Evolutionary conservation across 1,139 yeast genomes (phyloP), one percentile per base, ranked within the genome.

Genomic region (Pneumocystis canis): DNA sequence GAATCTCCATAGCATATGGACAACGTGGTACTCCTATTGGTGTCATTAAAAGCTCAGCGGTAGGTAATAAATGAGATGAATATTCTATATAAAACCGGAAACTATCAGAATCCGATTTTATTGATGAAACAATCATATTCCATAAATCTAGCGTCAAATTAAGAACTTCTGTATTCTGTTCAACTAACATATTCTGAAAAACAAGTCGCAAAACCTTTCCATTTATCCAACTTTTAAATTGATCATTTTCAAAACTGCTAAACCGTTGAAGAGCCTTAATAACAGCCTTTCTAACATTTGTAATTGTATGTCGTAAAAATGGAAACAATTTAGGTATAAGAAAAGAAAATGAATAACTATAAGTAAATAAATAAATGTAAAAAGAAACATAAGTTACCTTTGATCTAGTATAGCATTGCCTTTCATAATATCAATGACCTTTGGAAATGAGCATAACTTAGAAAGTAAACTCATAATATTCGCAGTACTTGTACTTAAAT

Each of bases 381-480:
- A n/a, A 11, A 62, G 14, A 33, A 47, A 40, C 5, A 25, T 25
- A 25, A 32, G n/a, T 25, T 39, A 59, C 20, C 60, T 58, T 20
- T 65, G 60, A 62, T 78, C 74, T 18, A 74, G 73, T 1, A 73
- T 70, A 0, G 92, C 86, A 67, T 83, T 83, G 39, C 77, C 76
- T 67, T 85, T 77, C 79, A 92, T 82, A 33, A 85, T 80, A 35
- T 81, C 83, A 60, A 90, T 77, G 3, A 90, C 96, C 70, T 84
- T 84, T 5, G 84, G 82, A 73, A 85, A 92, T 3, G 89, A 82
- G 73, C 97, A 92, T 62, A 92, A 78, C 70, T 86, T 89, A 1
- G 97, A 94, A 66, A 92, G 78, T 57, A 92, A 77, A 73, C 92
- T 97, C 97, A 92, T 92, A 1, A 92, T 95, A 2, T 95, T 87